Evolutionary conservation across 2,329 filamentous ascomycete genomes (phyloP).

Genomic region (Sarocladiaceae sp.): DNA sequence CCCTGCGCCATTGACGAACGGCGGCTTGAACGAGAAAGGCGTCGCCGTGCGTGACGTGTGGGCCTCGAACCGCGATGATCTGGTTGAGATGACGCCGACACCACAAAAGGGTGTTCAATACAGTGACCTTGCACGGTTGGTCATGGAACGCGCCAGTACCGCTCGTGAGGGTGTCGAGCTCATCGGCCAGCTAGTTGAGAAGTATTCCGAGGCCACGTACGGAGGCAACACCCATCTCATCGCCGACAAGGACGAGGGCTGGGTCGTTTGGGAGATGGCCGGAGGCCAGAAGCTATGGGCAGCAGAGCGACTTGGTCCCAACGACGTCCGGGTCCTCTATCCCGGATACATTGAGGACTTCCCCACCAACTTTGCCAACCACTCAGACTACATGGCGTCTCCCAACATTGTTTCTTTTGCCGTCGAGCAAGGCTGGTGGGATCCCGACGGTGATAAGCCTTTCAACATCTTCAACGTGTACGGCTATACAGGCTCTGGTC

Average conservation of each 20-base stretch:
- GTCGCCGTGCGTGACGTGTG: slow-evolving; percentile 35
- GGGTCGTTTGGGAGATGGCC: slow-evolving; percentile 23
- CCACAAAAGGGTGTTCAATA: slow-evolving; percentile 35
- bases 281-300: slow-evolving; percentile 21
- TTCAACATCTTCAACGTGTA: slow-evolving; percentile 23
- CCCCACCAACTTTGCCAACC: slow-evolving; percentile 16
- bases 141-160: slow-evolving; percentile 32
- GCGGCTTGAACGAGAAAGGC: slow-evolving; percentile 35
- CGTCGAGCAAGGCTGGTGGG: slow-evolving; percentile 21
- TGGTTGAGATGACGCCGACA: slow-evolving; percentile 32
- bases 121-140: slow-evolving; percentile 31
- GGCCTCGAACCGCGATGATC: slow-evolving; percentile 31
- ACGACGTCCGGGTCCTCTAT: slow-evolving; percentile 20
- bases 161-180: slow-evolving; percentile 35
- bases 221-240: slow-evolving; percentile 37
- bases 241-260: slow-evolving; percentile 25
- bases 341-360: slow-evolving; percentile 23
- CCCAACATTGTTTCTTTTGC: slow-evolving; percentile 21
- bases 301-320: slow-evolving; percentile 18
- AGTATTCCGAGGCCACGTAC: slow-evolving; percentile 34
- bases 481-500: slow-evolving; percentile 16
- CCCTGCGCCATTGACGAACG: slow-evolving; percentile 35
- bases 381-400: slow-evolving; percentile 20
- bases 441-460: slow-evolving; percentile 14
- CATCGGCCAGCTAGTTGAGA: slow-evolving; percentile 30